These are phyloP conservation scores for Mortierella sp. DNA, from an alignment of 371 early-diverging fungal genomes.

Conservation along the genomic window DNA sequence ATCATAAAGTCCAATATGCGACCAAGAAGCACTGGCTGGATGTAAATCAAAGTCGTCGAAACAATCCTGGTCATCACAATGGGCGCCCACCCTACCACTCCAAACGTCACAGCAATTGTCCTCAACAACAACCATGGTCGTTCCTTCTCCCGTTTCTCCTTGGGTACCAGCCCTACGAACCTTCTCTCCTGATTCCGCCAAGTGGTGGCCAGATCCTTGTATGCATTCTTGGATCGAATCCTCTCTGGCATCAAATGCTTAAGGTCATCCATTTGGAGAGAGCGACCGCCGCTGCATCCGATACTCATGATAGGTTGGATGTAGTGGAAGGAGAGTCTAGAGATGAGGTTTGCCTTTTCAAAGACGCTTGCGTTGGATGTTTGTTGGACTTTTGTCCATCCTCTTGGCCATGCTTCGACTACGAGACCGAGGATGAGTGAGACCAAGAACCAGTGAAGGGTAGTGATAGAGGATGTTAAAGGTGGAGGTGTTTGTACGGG, in stretches of 20 bases:
- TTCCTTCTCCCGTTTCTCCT: constrained; percentile 6
- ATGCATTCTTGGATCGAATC: constrained; percentile 23
- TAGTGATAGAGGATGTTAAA: background rate
- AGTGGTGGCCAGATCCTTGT: constrained; percentile 7
- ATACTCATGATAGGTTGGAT: constrained; percentile 37
- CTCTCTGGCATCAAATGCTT: constrained; percentile 27
- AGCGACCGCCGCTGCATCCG: constrained; percentile 27
- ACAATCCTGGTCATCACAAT: constrained; percentile 29
- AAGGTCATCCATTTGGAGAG: constrained; percentile 24
- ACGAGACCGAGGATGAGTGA: constrained; percentile 23
- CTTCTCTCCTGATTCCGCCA: constrained; percentile 16
- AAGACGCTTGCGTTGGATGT: constrained; percentile 17
- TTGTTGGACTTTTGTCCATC: constrained; percentile 25
- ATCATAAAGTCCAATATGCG: constrained; percentile 37
- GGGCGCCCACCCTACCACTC: constrained; percentile 42
- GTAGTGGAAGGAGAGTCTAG: constrained; percentile 34
- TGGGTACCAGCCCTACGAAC: background rate
- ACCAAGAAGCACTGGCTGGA: constrained; percentile 33
- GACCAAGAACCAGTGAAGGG: background rate
- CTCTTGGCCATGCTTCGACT: constrained; percentile 39
- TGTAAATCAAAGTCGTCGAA: constrained; percentile 25
- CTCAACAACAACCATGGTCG: constrained; percentile 26
- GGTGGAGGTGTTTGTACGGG: background rate
- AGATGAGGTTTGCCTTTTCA: constrained; percentile 41
- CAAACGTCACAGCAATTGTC: constrained; percentile 27